phyloP scores from a whole-genome alignment of 1,139 yeast genomes.

The Scheffersomyces lignicola region DNA sequence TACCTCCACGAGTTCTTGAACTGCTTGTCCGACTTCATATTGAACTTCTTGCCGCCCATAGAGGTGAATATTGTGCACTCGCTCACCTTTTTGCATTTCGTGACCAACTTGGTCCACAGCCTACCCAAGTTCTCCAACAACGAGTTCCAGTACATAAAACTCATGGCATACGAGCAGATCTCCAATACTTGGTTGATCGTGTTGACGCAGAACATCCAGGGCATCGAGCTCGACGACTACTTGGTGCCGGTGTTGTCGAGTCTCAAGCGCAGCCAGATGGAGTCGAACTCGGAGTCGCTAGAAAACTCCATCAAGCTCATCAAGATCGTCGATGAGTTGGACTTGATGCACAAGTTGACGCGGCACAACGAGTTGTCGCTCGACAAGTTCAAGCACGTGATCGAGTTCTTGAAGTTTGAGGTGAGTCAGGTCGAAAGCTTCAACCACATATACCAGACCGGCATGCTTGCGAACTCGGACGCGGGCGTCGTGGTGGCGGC shows the following conservation, averaged over 20 bases:
- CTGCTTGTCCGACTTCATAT: slow-evolving; percentile 76
- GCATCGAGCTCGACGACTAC: slow-evolving; percentile 3
- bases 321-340: slow-evolving; percentile 33
- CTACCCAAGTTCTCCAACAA: slow-evolving; percentile 73
- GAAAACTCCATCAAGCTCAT: slow-evolving; percentile 29
- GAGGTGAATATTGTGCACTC: slow-evolving; percentile 59
- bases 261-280: neutral
- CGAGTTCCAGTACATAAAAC: slow-evolving; percentile 71
- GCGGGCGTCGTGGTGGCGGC: neutral
- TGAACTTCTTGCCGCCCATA: slow-evolving; percentile 78
- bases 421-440: slow-evolving; percentile 27
- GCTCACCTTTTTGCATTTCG: slow-evolving; percentile 64
- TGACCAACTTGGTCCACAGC: slow-evolving; percentile 62
- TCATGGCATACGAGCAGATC: slow-evolving; percentile 77
- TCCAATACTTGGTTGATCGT: slow-evolving; percentile 74
- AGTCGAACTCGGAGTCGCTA: slow-evolving; percentile 8
- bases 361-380: slow-evolving; percentile 59
- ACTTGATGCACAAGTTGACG: slow-evolving; percentile 47
- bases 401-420: slow-evolving; percentile 47
- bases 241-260: neutral
- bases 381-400: slow-evolving; percentile 49
- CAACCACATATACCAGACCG: slow-evolving; percentile 13
- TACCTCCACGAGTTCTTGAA: slow-evolving; percentile 71
- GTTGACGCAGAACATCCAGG: slow-evolving; percentile 38
- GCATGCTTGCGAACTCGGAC: no score